Evolutionary conservation across 257 asterid genomes (phyloP), one percentile per base, ranked within the genome.

Genomic region (Fraxinus americana): DNA sequence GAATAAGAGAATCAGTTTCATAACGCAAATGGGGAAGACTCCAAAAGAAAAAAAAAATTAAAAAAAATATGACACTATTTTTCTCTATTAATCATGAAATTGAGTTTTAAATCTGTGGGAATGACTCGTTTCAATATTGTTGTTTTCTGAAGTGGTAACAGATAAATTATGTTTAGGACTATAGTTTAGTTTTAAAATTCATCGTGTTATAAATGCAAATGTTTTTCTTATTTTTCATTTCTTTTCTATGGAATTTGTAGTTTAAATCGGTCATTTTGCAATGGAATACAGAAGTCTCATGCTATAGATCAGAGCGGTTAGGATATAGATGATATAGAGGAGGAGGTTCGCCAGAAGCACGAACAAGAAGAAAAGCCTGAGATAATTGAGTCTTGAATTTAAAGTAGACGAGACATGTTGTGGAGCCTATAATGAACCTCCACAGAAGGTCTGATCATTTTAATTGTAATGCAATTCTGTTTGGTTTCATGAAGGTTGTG

Each of bases 331-430:
- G 91, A 91, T 2, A 5, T 61, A 19, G 88, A 85, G 77, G 83
- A 77, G 3, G 91, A 83, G 63, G 82, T 85, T 73, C 85, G 73
- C 67, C 72, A 36, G 0, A 91, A 80, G 75, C 86, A 54, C 16
- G 92, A 89, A 67, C 96, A 90, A 23, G 90, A 85, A 78, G 98
- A 25, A 25, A 90, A 95, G 85, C 92, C 98, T 68, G 98, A 93
- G 83, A 89, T 95, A 63, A 67, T 93, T 50, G 99, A 95, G 75
- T 95, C 99, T 25, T 17, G 99, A 95, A 68, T 29, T 95, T 35
- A 98, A 95, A 57, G 97, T 95, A 43, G 99, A 95, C 61, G 96
- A 95, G 72, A 83, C 86, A 86, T 70, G 86, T 91, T 43, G 94
- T 95, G 84, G 97, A 90, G 83, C 91, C 98, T 68, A 95, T 83